Conservation (phyloP, 179 eudicot genomes). For the Drosera spatulata region DNA sequence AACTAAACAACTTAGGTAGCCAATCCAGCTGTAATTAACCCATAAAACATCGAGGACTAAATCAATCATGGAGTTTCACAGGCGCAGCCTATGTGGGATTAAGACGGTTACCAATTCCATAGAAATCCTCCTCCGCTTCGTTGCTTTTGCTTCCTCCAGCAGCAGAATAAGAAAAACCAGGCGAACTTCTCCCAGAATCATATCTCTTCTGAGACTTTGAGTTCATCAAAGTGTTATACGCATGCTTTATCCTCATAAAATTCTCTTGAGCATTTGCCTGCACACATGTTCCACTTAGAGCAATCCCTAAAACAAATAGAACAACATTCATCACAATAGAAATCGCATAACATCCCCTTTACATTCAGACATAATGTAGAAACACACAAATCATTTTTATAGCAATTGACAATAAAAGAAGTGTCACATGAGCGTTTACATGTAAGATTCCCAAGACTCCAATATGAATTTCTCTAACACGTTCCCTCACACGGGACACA, state of each 20-base stretch:
- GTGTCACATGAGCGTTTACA: no score
- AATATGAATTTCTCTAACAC: no score
- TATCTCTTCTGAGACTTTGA: constrained; percentile 55
- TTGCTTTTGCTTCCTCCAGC: constrained; percentile 37
- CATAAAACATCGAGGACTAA: no score
- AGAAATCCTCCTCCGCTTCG: constrained; percentile 83
- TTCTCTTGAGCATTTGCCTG: constrained; percentile 91
- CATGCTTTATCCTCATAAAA: constrained; percentile 96
- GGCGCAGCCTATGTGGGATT: background rate
- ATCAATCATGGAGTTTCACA: no score
- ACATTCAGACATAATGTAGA: no score
- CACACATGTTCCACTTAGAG: background rate
- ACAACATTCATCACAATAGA: background rate
- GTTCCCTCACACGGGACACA: no score
- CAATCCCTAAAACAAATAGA: background rate
- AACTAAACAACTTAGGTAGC: no score
- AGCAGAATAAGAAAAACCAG: constrained; percentile 50
- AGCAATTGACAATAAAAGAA: no score
- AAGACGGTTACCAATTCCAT: constrained; percentile 67
- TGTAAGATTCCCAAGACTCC: no score
- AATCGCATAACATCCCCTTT: no score
- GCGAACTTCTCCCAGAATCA: constrained; percentile 33
- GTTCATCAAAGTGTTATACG: constrained; percentile 74
- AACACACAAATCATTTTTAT: no score
- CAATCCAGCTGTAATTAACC: no score